These are phyloP conservation scores for Allantophomopsis lycopodina DNA, from an alignment of 2,329 filamentous ascomycete species.

Conservation along the genomic window DNA sequence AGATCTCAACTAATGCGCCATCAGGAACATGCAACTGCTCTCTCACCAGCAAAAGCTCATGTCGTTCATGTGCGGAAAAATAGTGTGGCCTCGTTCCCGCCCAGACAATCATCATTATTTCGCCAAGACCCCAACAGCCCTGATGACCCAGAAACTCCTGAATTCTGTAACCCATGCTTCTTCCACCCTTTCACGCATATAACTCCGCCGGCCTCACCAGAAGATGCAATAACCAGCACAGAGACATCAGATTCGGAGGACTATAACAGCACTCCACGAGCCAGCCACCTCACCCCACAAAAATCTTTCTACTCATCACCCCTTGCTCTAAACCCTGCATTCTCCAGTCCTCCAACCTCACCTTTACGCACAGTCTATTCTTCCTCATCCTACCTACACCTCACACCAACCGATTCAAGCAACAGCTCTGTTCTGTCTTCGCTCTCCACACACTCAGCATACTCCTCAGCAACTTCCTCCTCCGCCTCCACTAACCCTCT, in stretches of 20 bases:
- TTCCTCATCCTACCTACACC: neutral
- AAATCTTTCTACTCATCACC: neutral
- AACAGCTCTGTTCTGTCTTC: too few species aligned
- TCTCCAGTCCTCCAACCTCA: constrained; percentile 8
- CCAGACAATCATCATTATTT: constrained; percentile 9
- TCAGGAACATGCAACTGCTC: constrained; percentile 11
- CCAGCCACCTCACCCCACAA: neutral
- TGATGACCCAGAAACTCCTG: neutral
- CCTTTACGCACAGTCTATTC: constrained; percentile 1
- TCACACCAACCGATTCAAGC: neutral
- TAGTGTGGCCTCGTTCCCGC: constrained; percentile 4
- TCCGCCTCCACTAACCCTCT: neutral
- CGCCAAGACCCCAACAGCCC: neutral
- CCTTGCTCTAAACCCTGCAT: constrained; percentile 4
- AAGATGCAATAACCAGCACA: neutral
- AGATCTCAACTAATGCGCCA: too few species aligned
- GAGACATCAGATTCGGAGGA: neutral
- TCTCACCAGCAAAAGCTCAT: constrained; percentile 10
- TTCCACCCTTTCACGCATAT: too few species aligned
- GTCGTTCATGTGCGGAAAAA: constrained; percentile 8
- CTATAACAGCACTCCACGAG: neutral
- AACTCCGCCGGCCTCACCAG: neutral
- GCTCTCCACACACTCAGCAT: neutral
- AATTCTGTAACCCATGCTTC: too few species aligned
- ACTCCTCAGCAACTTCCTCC: neutral